Conservation (phyloP, 495 filamentous ascomycete species). For the Penicilliopsis zonata region DNA sequence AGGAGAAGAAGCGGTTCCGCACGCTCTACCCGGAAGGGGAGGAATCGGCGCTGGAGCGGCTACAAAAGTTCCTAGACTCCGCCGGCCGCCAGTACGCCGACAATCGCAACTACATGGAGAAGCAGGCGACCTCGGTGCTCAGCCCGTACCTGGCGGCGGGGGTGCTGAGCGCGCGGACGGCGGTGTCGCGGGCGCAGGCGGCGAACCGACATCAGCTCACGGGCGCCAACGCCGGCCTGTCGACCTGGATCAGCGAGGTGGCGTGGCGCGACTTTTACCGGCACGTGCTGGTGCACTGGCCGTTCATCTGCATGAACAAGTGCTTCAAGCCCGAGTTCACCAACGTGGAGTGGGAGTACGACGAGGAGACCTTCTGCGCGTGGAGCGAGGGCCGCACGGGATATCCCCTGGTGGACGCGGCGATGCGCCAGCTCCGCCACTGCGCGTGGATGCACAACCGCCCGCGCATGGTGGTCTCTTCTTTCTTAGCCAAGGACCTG, state of each 20-base stretch:
- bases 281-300: conserved; percentile 78
- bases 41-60: conserved; percentile 52
- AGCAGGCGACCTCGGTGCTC: conserved; percentile 55
- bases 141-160: conserved; percentile 71
- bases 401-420: conserved; percentile 81
- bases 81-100: conserved; percentile 50
- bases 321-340: conserved; percentile 83
- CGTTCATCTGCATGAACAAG: conserved; percentile 89
- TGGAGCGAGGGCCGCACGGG: conserved; percentile 76
- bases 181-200: conserved; percentile 51
- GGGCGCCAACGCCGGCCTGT: conserved; percentile 53
- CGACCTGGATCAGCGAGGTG: conserved; percentile 74
- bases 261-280: conserved; percentile 93
- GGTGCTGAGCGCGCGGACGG: conserved; percentile 65
- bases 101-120: conserved; percentile 47
- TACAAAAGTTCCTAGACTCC: conserved; percentile 60
- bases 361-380: conserved; percentile 48
- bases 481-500: conserved; percentile 79
- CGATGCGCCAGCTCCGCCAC: conserved; percentile 69
- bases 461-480: conserved; percentile 77
- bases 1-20: conserved; percentile 44
- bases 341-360: conserved; percentile 73
- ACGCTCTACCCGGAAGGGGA: conserved; percentile 72
- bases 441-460: conserved; percentile 86
- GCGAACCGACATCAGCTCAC: conserved; percentile 62